Conservation (phyloP, 2,329 filamentous ascomycete species). For the Pseudogymnoascus sp. region DNA sequence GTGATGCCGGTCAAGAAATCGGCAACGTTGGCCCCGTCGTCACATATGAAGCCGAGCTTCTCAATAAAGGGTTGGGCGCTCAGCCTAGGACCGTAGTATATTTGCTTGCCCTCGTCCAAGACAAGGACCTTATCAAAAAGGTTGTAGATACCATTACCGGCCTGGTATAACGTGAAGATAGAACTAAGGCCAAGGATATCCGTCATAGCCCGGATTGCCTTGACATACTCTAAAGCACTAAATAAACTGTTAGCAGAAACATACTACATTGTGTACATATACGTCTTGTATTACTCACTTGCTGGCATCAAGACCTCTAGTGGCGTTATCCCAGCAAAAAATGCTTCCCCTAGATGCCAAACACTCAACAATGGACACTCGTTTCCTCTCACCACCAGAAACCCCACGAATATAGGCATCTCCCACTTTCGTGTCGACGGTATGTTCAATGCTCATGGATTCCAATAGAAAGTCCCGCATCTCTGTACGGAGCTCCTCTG, state of each 20-base stretch:
- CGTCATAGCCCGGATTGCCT: constrained; percentile 55
- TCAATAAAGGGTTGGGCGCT: constrained; percentile 60
- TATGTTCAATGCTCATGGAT: constrained; percentile 43
- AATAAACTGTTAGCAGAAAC: constrained; percentile 56
- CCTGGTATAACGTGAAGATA: constrained; percentile 62
- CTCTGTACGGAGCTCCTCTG: constrained; percentile 41
- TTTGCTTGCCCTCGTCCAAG: constrained; percentile 56
- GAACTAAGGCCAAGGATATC: constrained; percentile 53
- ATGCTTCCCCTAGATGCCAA: constrained; percentile 33
- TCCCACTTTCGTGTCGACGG: constrained; percentile 46
- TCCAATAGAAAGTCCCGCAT: constrained; percentile 40
- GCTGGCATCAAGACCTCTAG: constrained; percentile 57
- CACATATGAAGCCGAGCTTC: constrained; percentile 54
- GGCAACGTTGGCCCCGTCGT: constrained; percentile 53
- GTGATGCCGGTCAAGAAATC: constrained; percentile 61
- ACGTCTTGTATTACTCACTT: constrained; percentile 26
- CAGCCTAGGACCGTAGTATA: constrained; percentile 55
- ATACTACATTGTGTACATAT: constrained; percentile 58
- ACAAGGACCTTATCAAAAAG: constrained; percentile 65
- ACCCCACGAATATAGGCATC: constrained; percentile 55
- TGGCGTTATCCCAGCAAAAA: constrained; percentile 62
- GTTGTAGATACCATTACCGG: constrained; percentile 61
- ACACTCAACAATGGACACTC: constrained; percentile 51
- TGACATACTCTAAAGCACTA: constrained; percentile 53
- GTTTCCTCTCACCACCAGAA: constrained; percentile 53